Conservation (phyloP, 371 early-diverging fungal species). For the Lichtheimia hyalospora region DNA sequence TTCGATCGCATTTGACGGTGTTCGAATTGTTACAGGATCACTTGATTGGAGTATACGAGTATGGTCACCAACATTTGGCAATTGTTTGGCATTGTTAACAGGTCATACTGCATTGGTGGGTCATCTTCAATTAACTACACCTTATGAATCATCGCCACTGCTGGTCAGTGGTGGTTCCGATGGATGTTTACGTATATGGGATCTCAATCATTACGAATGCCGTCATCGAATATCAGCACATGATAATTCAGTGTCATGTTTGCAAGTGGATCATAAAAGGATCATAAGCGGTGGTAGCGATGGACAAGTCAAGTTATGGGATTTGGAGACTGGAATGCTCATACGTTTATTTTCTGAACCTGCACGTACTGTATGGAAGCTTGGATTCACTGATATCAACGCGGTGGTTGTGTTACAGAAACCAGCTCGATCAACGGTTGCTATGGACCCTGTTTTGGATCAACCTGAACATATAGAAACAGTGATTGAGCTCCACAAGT, state of each 20-base stretch:
- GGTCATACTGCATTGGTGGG: constrained; percentile 88
- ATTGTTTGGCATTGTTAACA: constrained; percentile 52
- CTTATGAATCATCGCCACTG: constrained; percentile 54
- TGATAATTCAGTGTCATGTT: constrained; percentile 79
- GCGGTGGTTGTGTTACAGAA: constrained; percentile 58
- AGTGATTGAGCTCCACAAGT: constrained; percentile 43
- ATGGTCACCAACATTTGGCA: constrained; percentile 62
- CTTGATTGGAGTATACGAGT: constrained; percentile 73
- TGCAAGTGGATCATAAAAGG: constrained; percentile 76
- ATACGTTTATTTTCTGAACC: constrained; percentile 63
- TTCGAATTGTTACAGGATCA: constrained; percentile 68
- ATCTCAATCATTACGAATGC: constrained; percentile 58
- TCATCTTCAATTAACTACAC: constrained; percentile 50
- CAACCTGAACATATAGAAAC: constrained; percentile 17
- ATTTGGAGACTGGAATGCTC: constrained; percentile 68
- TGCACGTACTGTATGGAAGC: constrained; percentile 58
- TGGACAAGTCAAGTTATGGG: constrained; percentile 84
- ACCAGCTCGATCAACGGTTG: constrained; percentile 10
- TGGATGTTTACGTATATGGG: constrained; percentile 85
- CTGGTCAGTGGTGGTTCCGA: constrained; percentile 87
- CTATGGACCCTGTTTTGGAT: neutral
- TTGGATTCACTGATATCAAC: constrained; percentile 55
- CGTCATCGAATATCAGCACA: constrained; percentile 74
- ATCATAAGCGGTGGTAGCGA: constrained; percentile 84
- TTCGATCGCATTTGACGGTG: constrained; percentile 64